Conservation (phyloP, 257 asterid genomes). For the Solanum bukasovii region DNA sequence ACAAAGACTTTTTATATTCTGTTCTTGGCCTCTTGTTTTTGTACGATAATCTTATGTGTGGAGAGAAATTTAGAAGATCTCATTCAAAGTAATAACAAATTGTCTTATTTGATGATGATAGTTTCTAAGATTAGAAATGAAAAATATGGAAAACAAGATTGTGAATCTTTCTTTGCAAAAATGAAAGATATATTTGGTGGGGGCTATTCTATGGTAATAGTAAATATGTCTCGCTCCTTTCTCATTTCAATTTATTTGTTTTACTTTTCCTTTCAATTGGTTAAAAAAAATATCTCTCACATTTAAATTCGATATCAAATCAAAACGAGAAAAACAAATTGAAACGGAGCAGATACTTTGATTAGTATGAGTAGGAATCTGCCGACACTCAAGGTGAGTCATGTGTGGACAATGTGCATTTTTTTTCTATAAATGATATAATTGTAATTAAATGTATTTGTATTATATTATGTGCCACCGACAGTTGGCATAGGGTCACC, state of each 20-base stretch:
- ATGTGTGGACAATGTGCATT: not conserved
- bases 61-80: not conserved
- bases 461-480: not conserved
- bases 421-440: not conserved
- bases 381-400: not conserved
- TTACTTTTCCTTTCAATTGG: fast-evolving
- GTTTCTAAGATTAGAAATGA: not conserved
- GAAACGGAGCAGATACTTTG: fast-evolving
- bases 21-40: not conserved
- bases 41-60: not conserved
- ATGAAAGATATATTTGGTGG: not conserved
- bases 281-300: fast-evolving
- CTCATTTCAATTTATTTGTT: fast-evolving
- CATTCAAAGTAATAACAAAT: not conserved
- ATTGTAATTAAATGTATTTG: not conserved
- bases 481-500: not conserved
- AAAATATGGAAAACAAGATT: not conserved
- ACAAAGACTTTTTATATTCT: not conserved
- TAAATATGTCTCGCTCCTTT: not conserved
- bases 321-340: not conserved
- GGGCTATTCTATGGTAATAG: not conserved
- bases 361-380: not conserved
- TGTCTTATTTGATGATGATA: not conserved
- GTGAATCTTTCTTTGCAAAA: not conserved
- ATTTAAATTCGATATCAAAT: fast-evolving